These are phyloP conservation scores for Endocladia muricata DNA, from an alignment of 31 red algal genomes.

Conservation along the genomic window DNA sequence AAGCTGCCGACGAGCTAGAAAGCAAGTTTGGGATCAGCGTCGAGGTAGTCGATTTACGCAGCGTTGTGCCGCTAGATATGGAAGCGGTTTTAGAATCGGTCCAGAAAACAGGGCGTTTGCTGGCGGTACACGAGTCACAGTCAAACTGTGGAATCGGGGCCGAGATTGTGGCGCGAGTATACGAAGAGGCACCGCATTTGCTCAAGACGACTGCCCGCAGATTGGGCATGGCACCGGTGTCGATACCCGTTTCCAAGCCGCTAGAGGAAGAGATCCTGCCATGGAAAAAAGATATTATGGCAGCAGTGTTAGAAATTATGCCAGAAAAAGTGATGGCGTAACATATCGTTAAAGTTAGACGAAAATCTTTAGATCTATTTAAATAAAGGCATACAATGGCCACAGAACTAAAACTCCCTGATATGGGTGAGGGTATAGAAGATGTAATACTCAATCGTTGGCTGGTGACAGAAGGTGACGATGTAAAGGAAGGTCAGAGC, in stretches of 20 bases:
- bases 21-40: slow-evolving; percentile 22
- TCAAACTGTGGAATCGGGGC: slow-evolving; percentile 63
- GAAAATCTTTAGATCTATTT: too few relatives aligned
- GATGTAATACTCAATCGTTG: not conserved
- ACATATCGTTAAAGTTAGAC: too few relatives aligned
- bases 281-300: too few relatives aligned
- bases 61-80: slow-evolving; percentile 57
- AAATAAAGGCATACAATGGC: too few relatives aligned
- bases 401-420: not conserved
- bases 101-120: slow-evolving; percentile 35
- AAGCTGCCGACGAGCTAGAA: slow-evolving; percentile 22
- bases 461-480: not conserved
- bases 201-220: too few relatives aligned
- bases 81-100: slow-evolving; percentile 54
- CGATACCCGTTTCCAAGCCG: too few relatives aligned
- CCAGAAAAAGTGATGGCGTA: too few relatives aligned
- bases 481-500: not conserved
- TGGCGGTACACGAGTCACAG: slow-evolving; percentile 67
- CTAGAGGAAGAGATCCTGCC: too few relatives aligned
- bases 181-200: too few relatives aligned
- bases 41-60: slow-evolving; percentile 71
- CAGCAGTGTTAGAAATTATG: too few relatives aligned
- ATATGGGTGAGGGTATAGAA: not conserved
- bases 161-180: slow-evolving; percentile 55
- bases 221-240: too few relatives aligned